Evolutionary conservation across 192 early-diverging fungal species (phyloP), one percentile per base, ranked within the genome.

Genomic region (Mortierella hygrophila): DNA sequence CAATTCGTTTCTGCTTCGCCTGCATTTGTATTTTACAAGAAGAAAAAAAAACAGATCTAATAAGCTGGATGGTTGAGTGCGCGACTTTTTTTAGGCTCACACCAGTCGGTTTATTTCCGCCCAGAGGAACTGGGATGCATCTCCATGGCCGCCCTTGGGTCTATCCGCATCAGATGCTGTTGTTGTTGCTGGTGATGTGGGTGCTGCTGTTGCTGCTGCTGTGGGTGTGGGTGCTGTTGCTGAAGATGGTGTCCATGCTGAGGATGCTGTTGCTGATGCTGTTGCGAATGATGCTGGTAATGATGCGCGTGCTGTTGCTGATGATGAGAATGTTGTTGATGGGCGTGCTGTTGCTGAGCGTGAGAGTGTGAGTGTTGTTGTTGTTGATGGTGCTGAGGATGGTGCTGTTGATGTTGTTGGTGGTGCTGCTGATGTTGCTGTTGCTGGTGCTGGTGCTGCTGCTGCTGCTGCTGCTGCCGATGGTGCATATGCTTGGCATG

Each of bases 361-460:
- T 60, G 55, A 6, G 55, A 10, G 10, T 57, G 74, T 20, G 54
- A 55, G 16, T 55, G 72, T 54, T 74, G 72, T 3, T 74, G 72
- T 6, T 74, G 72, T 6, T 11, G 26, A 9, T 41, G 49, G 26
- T 20, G 42, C n/a, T 26, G 72, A 1, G 47, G 47, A 18, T 44
- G 72, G n/a, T 49, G 47, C 65, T 52, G 47, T 35, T 79, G 68
- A 32, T 78, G 57, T 21, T 29, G 46, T 7, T 40, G 52, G 13
- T 70, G 32, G 38, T 75, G 74, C 41, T 81, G 79, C 8, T 80
- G 72, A 46, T 49, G 68, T 35, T 81, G 72, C 73, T 63, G 69
- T 6, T 72, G 72, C 18, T 70, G 81, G 21, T 47, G 77, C 52
- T n/a, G 42, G 7, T 54, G 73, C 49, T 21, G 42, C 15, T 72